Conservation (phyloP, 805 yeast genomes). For the Metschnikowia sp. region DNA sequence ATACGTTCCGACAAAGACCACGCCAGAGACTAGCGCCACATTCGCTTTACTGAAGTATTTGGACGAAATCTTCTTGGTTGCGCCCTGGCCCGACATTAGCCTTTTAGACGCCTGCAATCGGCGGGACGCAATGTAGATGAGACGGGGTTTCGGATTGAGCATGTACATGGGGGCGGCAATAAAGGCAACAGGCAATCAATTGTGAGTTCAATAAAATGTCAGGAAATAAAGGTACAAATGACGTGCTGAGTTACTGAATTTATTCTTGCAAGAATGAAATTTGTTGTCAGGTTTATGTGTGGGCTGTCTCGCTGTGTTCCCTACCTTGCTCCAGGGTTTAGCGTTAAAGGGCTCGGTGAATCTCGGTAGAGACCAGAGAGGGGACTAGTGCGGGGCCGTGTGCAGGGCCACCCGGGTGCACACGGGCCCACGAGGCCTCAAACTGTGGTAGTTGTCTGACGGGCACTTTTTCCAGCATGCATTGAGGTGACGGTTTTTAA, state of each 20-base stretch:
- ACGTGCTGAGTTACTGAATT: no score
- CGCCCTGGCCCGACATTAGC: conserved; percentile 5
- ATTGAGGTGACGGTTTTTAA: no score
- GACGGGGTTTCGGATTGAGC: conserved; percentile 14
- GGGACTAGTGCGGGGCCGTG: conserved; percentile 3
- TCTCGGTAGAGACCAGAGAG: not conserved
- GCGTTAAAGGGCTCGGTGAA: not conserved
- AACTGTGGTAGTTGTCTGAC: no score
- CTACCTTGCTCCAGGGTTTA: no score
- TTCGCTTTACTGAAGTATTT: conserved; percentile 25
- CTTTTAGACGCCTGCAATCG: conserved; percentile 14
- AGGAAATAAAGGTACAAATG: no score
- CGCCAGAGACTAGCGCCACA: conserved; percentile 40
- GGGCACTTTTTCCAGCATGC: no score
- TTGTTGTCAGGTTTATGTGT: no score
- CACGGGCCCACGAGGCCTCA: not conserved
- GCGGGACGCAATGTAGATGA: conserved; percentile 16
- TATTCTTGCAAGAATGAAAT: no score
- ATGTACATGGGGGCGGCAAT: conserved; percentile 9
- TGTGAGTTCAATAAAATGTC: no score
- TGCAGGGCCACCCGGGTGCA: not conserved
- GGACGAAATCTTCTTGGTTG: conserved; percentile 5
- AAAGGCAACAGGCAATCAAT: no score
- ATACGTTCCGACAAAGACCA: conserved; percentile 42
- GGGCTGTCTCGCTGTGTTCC: no score